Evolutionary conservation across 176 grass and related monocot species (phyloP).

Genomic region (Otatea glauca): DNA sequence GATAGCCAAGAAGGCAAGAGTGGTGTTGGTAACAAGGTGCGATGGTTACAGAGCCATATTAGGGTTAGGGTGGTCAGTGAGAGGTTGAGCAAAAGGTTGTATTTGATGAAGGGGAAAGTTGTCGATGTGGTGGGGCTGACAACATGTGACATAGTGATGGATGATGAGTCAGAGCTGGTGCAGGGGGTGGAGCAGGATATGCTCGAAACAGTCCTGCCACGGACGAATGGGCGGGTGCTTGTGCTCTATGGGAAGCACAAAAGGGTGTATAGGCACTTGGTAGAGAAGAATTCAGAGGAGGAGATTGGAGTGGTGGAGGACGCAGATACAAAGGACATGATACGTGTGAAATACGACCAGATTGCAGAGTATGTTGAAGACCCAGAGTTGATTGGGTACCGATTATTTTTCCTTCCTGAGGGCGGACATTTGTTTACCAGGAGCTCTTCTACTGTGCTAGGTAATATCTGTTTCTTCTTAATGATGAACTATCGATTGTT

Average conservation of each 20-base stretch:
- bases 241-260: slow-evolving; percentile 87
- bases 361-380: slow-evolving; percentile 89
- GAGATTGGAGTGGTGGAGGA: slow-evolving; percentile 74
- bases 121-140: slow-evolving; percentile 87
- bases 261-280: slow-evolving; percentile 76
- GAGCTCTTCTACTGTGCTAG: slow-evolving; percentile 25
- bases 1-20: slow-evolving; percentile 46
- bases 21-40: slow-evolving; percentile 40
- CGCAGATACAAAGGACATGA: slow-evolving; percentile 71
- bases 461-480: slow-evolving; percentile 41
- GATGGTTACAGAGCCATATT: slow-evolving; percentile 86
- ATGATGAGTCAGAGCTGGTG: slow-evolving; percentile 67
- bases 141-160: slow-evolving; percentile 81
- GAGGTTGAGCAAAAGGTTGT: slow-evolving; percentile 69
- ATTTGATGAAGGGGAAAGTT: slow-evolving; percentile 81
- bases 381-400: slow-evolving; percentile 74
- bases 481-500: slow-evolving; percentile 31
- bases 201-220: slow-evolving; percentile 89
- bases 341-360: slow-evolving; percentile 77
- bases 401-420: slow-evolving; percentile 37
- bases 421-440: neutral
- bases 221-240: slow-evolving; percentile 69
- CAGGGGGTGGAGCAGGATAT: slow-evolving; percentile 93
- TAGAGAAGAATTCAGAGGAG: slow-evolving; percentile 66
- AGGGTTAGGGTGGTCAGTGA: slow-evolving; percentile 85